Percentiles rank a stretch among this genome's conserved stretches.
These are phyloP conservation scores for Pilaira anomala DNA, from an alignment of 192 early-diverging fungal species.

Conservation along the genomic window DNA sequence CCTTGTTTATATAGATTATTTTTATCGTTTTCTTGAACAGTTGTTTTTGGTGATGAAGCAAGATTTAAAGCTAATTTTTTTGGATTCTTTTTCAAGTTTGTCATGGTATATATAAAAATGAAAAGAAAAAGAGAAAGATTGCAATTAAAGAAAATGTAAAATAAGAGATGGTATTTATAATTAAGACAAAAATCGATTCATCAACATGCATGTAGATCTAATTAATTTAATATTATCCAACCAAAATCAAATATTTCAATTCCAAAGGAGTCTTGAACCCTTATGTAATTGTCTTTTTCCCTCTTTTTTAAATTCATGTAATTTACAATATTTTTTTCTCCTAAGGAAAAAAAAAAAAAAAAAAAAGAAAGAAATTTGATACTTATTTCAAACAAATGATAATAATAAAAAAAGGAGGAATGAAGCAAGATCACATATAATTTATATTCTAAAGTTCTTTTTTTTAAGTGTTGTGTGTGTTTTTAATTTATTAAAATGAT, in stretches of 20 bases:
- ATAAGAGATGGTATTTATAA: not conserved
- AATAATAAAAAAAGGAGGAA: too few species aligned
- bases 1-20: conserved; percentile 43
- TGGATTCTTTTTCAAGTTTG: conserved; percentile 5
- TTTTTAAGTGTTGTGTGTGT: too few species aligned
- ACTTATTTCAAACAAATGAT: too few species aligned
- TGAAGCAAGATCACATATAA: too few species aligned
- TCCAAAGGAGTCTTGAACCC: conserved; percentile 4
- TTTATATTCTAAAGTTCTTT: too few species aligned
- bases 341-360: too few species aligned
- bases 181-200: not conserved
- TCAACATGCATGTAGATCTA: conserved; percentile 12
- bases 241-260: conserved; percentile 9
- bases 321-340: conserved; percentile 6
- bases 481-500: too few species aligned
- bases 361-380: too few species aligned
- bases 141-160: not conserved
- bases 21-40: not conserved
- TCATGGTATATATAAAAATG: not conserved
- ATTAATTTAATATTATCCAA: conserved; percentile 15
- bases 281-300: not conserved
- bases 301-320: conserved; percentile 12
- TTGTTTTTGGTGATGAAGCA: conserved; percentile 1
- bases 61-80: conserved; percentile 13
- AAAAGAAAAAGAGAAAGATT: not conserved